Conservation (phyloP, 495 filamentous ascomycete species). For the Haplographium delicatum region DNA sequence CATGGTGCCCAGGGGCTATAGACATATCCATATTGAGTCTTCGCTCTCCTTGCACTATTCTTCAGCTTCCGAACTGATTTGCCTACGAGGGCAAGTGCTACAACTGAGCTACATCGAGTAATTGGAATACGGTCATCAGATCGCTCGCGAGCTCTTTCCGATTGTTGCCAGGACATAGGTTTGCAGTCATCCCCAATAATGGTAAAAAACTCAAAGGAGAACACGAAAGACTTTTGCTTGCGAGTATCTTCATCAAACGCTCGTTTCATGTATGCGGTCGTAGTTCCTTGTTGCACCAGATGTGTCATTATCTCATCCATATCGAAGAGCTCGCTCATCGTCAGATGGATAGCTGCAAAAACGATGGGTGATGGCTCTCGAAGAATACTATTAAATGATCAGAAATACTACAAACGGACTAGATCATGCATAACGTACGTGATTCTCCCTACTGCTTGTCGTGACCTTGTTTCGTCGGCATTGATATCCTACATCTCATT, state of each 20-base stretch:
- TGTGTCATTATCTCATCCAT: constrained; percentile 45
- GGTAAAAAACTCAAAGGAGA: constrained; percentile 50
- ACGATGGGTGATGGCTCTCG: constrained; percentile 46
- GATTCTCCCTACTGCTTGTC: too few relatives aligned
- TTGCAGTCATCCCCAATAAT: constrained; percentile 37
- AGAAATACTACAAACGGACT: too few relatives aligned
- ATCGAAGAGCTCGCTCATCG: constrained; percentile 42
- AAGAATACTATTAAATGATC: too few relatives aligned
- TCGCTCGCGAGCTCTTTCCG: constrained; percentile 19
- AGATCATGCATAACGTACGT: too few relatives aligned
- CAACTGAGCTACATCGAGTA: constrained; percentile 40
- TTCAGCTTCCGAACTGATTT: constrained; percentile 28
- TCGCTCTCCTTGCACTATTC: constrained; percentile 30
- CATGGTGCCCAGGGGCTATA: constrained; percentile 40
- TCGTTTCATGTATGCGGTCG: constrained; percentile 32
- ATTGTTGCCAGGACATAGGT: constrained; percentile 46
- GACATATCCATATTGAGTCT: constrained; percentile 32
- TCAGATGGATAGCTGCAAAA: constrained; percentile 43
- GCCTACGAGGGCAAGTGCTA: constrained; percentile 42
- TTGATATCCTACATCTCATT: too few relatives aligned
- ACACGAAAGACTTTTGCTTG: constrained; percentile 43
- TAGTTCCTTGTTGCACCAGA: constrained; percentile 31
- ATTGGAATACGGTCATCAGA: constrained; percentile 42
- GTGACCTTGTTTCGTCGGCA: too few relatives aligned
- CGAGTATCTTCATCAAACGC: constrained; percentile 31